Conservation (phyloP, 192 early-diverging fungal genomes). For the Backusella parvicylindrica region DNA sequence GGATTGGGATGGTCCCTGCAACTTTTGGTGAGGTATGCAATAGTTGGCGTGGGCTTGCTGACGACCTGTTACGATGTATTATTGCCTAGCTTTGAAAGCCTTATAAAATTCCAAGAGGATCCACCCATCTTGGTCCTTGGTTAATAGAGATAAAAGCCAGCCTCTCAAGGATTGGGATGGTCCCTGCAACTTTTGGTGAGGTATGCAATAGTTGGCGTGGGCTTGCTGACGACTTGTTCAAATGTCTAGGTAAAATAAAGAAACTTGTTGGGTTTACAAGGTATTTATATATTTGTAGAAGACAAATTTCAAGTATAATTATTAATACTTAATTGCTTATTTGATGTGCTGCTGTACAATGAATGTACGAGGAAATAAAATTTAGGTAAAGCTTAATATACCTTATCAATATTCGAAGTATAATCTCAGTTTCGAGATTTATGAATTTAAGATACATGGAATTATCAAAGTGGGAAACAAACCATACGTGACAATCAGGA, state of each 20-base stretch:
- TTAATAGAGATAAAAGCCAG: conserved; percentile 12
- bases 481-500: not conserved
- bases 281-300: not conserved
- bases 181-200: conserved; percentile 3
- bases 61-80: conserved; percentile 1
- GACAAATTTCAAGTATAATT: conserved; percentile 11
- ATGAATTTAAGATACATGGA: conserved; percentile 5
- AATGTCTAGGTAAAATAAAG: conserved; percentile 15
- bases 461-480: not conserved
- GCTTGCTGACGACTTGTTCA: conserved; percentile 6
- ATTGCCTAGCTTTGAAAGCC: conserved; percentile 6
- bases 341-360: conserved; percentile 1
- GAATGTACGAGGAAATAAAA: conserved; percentile 8
- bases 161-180: not conserved
- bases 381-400: conserved; percentile 3
- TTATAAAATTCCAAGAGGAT: conserved; percentile 9
- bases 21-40: conserved; percentile 8
- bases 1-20: not conserved
- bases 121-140: conserved; percentile 1
- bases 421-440: conserved; percentile 7
- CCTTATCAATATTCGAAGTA: conserved; percentile 1
- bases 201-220: conserved; percentile 14
- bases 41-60: conserved; percentile 12
- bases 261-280: conserved; percentile 1
- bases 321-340: not conserved